A percentile compares a stretch with the other conserved stretches of the same genome.
Evolutionary conservation across 139 green algal genomes (phyloP).

Genomic region (Chlamydomonas urium): DNA sequence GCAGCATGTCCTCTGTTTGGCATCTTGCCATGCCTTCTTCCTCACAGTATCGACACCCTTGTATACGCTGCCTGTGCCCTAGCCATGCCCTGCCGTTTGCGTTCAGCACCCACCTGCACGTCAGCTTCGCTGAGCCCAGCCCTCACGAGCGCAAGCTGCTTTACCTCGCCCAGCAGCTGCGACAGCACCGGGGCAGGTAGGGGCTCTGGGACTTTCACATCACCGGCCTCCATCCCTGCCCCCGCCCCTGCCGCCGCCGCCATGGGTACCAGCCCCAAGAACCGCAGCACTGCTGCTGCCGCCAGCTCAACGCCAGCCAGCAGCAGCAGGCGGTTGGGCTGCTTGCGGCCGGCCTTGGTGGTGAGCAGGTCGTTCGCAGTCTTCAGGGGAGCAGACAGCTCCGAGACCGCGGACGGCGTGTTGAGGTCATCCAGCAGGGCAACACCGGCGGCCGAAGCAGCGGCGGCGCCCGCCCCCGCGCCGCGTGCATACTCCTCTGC

Average conservation of each 20-base stretch:
- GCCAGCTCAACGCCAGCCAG: conserved; percentile 6
- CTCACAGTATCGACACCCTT: too few relatives aligned
- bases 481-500: background rate
- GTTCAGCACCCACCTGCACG: conserved; percentile 28
- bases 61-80: background rate
- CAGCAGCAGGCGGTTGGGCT: background rate
- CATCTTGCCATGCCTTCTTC: too few relatives aligned
- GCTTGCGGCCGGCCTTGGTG: conserved; percentile 45
- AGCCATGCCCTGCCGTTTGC: background rate
- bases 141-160: conserved; percentile 65
- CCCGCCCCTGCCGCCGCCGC: background rate
- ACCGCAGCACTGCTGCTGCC: conserved; percentile 29
- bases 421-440: conserved; percentile 87
- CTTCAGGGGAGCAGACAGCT: conserved; percentile 77
- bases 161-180: conserved; percentile 62
- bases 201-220: too few relatives aligned
- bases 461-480: background rate
- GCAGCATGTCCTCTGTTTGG: too few relatives aligned
- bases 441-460: conserved; percentile 21
- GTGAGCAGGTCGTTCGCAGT: conserved; percentile 57
- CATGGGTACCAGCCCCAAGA: background rate
- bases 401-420: conserved; percentile 58
- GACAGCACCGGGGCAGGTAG: conserved; percentile 46
- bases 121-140: conserved; percentile 66
- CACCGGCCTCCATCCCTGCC: background rate